Percentiles rank a stretch among this genome's conserved stretches.
Conservation (phyloP, 305 asterid species). For the Andrographis paniculata region DNA sequence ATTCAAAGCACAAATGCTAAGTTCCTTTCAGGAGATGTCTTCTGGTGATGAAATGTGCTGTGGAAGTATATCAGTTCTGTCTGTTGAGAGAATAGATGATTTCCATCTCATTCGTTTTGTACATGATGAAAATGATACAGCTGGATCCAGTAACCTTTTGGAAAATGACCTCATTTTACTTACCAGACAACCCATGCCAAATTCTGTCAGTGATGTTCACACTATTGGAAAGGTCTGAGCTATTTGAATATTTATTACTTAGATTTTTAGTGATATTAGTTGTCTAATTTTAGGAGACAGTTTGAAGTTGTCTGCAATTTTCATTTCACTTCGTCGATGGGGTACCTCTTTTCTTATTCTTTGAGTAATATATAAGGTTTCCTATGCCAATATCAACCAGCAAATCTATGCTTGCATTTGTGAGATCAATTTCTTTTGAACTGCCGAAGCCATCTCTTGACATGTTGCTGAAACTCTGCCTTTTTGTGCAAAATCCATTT, state of each 20-base stretch:
- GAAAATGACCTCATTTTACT: conserved; percentile 90
- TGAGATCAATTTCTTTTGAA: too few relatives aligned
- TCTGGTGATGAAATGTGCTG: conserved; percentile 59
- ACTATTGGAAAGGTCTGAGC: conserved; percentile 75
- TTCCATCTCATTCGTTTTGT: conserved; percentile 90
- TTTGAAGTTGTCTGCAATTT: too few relatives aligned
- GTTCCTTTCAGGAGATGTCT: conserved; percentile 77
- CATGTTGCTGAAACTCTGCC: too few relatives aligned
- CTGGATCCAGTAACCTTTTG: conserved; percentile 49
- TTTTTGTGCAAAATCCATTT: too few relatives aligned
- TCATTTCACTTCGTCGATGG: neutral
- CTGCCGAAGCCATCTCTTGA: too few relatives aligned
- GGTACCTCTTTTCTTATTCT: too few relatives aligned
- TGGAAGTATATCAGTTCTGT: conserved; percentile 78
- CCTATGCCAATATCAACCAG: neutral
- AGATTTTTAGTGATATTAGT: conserved; percentile 17
- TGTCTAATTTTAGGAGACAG: conserved; percentile 16
- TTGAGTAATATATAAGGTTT: neutral
- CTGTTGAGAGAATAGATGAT: conserved; percentile 89
- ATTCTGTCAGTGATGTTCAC: conserved; percentile 56
- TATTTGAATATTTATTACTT: conserved; percentile 16
- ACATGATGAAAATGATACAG: conserved; percentile 50
- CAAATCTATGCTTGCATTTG: neutral
- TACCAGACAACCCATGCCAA: conserved; percentile 61
- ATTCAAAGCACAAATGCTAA: conserved; percentile 86